phyloP scores from a whole-genome alignment of 371 early-diverging fungal genomes.

The Rhizopus delemar region DNA sequence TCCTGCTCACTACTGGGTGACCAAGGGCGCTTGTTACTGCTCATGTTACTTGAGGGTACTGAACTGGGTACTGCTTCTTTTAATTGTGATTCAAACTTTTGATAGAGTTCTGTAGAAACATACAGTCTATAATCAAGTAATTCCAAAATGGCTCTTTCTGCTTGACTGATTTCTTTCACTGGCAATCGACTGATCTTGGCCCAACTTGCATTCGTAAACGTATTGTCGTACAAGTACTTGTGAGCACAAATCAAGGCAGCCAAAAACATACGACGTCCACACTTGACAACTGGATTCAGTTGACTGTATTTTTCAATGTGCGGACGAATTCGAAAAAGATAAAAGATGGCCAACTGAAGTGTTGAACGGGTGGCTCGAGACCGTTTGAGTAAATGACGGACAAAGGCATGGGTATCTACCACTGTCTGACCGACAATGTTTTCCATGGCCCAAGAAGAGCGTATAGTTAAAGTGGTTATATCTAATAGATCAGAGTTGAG shows the following conservation, averaged over 20 bases:
- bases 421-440: slow-evolving; percentile 47
- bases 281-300: slow-evolving; percentile 46
- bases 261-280: slow-evolving; percentile 82
- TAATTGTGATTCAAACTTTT: slow-evolving; percentile 32
- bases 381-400: slow-evolving; percentile 75
- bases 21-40: slow-evolving; percentile 3
- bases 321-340: slow-evolving; percentile 63
- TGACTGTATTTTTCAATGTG: slow-evolving; percentile 36
- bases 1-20: slow-evolving; percentile 6
- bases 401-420: slow-evolving; percentile 67
- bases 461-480: slow-evolving; percentile 57
- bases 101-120: slow-evolving; percentile 59
- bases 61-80: slow-evolving; percentile 20
- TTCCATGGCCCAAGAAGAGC: slow-evolving; percentile 39
- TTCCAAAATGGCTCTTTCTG: slow-evolving; percentile 70
- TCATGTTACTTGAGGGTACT: not conserved
- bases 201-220: slow-evolving; percentile 84
- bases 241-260: slow-evolving; percentile 78
- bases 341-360: slow-evolving; percentile 75
- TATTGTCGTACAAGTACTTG: slow-evolving; percentile 79
- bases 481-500: slow-evolving; percentile 55
- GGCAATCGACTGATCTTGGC: slow-evolving; percentile 75
- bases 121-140: slow-evolving; percentile 75
- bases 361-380: slow-evolving; percentile 80
- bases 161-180: slow-evolving; percentile 69